Evolutionary conservation across 805 yeast species (phyloP).

Genomic region (Saturnispora mendoncae): DNA sequence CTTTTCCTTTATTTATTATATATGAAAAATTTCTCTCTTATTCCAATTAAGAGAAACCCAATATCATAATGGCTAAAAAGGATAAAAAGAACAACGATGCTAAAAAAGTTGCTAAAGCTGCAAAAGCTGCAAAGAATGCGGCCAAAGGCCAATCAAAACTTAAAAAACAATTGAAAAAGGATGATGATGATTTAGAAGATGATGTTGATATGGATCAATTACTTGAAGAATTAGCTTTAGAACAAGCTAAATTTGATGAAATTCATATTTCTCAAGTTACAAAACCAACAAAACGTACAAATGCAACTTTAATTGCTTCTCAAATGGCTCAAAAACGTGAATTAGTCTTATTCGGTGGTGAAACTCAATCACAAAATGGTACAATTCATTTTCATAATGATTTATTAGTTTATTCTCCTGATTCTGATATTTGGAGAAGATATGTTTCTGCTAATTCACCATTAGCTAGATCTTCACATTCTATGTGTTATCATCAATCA

Average conservation of each 20-base stretch:
- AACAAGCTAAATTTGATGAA: slow-evolving; percentile 73
- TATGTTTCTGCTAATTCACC: slow-evolving; percentile 80
- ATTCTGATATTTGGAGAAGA: slow-evolving; percentile 73
- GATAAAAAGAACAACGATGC: slow-evolving; percentile 79
- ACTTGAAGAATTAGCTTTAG: slow-evolving; percentile 63
- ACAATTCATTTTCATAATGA: slow-evolving; percentile 76
- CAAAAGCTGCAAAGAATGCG: slow-evolving; percentile 66
- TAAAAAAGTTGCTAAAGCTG: slow-evolving; percentile 80
- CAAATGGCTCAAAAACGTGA: slow-evolving; percentile 73
- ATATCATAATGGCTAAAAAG: slow-evolving; percentile 35
- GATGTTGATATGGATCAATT: slow-evolving; percentile 82
- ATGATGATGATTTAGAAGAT: slow-evolving; percentile 73
- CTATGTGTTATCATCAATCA: slow-evolving; percentile 87
- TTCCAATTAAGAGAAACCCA: neutral
- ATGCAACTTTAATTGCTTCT: slow-evolving; percentile 64
- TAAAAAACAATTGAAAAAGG: slow-evolving; percentile 63
- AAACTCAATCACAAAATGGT: slow-evolving; percentile 32
- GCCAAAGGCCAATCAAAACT: slow-evolving; percentile 66
- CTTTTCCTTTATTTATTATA: neutral
- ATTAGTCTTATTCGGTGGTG: slow-evolving; percentile 86
- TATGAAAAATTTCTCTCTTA: no score
- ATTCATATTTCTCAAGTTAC: slow-evolving; percentile 49
- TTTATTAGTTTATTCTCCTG: slow-evolving; percentile 60
- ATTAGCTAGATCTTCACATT: slow-evolving; percentile 86
- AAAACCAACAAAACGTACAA: slow-evolving; percentile 63